Evolutionary conservation across 768 basidiomycete species (phyloP).

Genomic region (Exsudoporus frostii): DNA sequence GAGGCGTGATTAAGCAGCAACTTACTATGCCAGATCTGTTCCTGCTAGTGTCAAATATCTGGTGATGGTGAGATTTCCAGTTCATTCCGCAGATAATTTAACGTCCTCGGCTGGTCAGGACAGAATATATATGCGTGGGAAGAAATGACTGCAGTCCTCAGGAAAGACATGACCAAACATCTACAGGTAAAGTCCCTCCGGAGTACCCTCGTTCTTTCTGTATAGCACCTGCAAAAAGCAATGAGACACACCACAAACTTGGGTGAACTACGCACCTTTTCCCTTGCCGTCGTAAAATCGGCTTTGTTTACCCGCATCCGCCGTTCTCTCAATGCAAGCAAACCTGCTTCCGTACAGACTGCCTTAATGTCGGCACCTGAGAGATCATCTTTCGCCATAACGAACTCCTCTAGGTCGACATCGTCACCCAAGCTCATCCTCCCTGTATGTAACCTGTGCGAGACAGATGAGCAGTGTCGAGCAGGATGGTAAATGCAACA

Average conservation of each 20-base stretch:
- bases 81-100: neutral
- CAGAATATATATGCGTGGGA: neutral
- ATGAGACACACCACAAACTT: slow-evolving; percentile 9
- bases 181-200: slow-evolving; percentile 83
- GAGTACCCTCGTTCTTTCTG: slow-evolving; percentile 96
- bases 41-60: too few species aligned
- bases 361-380: slow-evolving; percentile 99
- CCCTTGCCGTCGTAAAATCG: slow-evolving; percentile 87
- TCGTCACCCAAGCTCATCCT: slow-evolving; percentile 88
- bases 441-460: slow-evolving; percentile 76
- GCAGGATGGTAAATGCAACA: slow-evolving; percentile 10
- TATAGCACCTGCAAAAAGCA: slow-evolving; percentile 63
- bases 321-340: slow-evolving; percentile 90
- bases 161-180: slow-evolving; percentile 5
- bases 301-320: slow-evolving; percentile 91
- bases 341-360: slow-evolving; percentile 97
- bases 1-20: neutral
- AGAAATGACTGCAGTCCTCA: neutral
- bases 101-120: neutral
- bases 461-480: slow-evolving; percentile 5
- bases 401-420: slow-evolving; percentile 93
- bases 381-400: slow-evolving; percentile 93
- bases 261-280: slow-evolving; percentile 62
- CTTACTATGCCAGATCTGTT: neutral
- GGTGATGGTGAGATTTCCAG: neutral